Evolutionary conservation across 2,329 filamentous ascomycete species (phyloP).

Genomic region (Clonostachys solani): DNA sequence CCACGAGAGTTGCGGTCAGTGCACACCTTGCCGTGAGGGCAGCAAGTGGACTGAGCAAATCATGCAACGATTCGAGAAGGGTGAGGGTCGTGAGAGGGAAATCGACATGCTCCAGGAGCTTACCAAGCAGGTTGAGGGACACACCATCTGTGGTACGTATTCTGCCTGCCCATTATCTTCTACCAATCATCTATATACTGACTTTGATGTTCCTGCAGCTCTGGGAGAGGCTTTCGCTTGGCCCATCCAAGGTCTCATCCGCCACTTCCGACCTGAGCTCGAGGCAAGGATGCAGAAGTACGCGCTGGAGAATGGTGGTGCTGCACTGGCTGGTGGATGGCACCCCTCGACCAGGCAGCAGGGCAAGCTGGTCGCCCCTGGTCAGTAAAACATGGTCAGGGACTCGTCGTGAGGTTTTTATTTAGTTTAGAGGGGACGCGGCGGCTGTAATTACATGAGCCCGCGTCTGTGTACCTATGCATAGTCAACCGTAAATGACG

Average conservation of each 20-base stretch:
- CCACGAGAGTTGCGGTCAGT: constrained; percentile 97
- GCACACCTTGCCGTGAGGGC: constrained; percentile 98
- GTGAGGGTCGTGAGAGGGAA: constrained; percentile 81
- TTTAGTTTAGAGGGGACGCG: constrained; percentile 3
- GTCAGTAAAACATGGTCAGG: constrained; percentile 60
- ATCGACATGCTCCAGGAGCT: constrained; percentile 99
- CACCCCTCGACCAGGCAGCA: constrained; percentile 67
- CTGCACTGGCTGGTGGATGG: constrained; percentile 85
- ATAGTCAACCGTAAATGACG: constrained; percentile 8
- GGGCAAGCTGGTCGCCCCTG: constrained; percentile 83
- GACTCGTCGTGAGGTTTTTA: not conserved
- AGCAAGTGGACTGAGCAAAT: constrained; percentile 99
- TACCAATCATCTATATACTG: constrained; percentile 15
- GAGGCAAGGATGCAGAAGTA: constrained; percentile 87
- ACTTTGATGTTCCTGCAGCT: constrained; percentile 40
- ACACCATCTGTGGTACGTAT: constrained; percentile 87
- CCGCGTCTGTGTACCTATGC: constrained; percentile 14
- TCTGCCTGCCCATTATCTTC: not conserved
- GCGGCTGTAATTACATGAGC: not conserved
- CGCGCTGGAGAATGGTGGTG: constrained; percentile 66
- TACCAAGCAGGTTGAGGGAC: constrained; percentile 98
- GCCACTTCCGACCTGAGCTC: constrained; percentile 95
- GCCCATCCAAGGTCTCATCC: constrained; percentile 96
- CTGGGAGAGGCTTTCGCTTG: constrained; percentile 97
- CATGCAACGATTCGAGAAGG: constrained; percentile 93